Evolutionary conservation across 768 basidiomycete species (phyloP).

Genomic region (Lactarius evosmus): DNA sequence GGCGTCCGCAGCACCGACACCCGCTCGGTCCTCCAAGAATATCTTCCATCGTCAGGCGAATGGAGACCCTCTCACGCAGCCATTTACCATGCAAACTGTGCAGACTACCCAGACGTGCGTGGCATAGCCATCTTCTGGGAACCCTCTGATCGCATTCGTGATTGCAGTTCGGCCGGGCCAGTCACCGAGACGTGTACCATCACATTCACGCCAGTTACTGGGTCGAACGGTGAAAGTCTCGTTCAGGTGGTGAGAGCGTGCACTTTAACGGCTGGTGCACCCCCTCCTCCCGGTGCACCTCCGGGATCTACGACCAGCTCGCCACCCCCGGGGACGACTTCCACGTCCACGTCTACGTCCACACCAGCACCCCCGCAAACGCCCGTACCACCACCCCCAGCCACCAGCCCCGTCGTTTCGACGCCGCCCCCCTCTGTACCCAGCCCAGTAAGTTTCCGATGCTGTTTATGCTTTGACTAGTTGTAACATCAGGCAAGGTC

Average conservation of each 20-base stretch:
- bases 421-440: not conserved
- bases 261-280: constrained; percentile 23
- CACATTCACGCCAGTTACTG: constrained; percentile 37
- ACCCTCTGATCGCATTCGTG: not conserved
- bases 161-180: constrained; percentile 31
- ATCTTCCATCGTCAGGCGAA: constrained; percentile 26
- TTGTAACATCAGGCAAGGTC: constrained; percentile 5
- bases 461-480: not conserved
- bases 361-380: constrained; percentile 9
- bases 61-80: constrained; percentile 32
- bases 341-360: constrained; percentile 3
- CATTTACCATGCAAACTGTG: constrained; percentile 40
- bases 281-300: not conserved
- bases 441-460: not conserved
- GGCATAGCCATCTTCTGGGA: not conserved
- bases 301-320: not conserved
- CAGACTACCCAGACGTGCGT: constrained; percentile 43
- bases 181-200: constrained; percentile 39
- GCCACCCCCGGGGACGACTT: not conserved
- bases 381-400: not conserved
- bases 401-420: not conserved
- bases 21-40: not conserved
- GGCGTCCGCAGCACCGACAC: constrained; percentile 10
- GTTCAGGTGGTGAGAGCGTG: constrained; percentile 37
- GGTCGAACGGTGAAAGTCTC: constrained; percentile 31